phyloP scores from a whole-genome alignment of 331 rosid species.

The Malus hybrid region DNA sequence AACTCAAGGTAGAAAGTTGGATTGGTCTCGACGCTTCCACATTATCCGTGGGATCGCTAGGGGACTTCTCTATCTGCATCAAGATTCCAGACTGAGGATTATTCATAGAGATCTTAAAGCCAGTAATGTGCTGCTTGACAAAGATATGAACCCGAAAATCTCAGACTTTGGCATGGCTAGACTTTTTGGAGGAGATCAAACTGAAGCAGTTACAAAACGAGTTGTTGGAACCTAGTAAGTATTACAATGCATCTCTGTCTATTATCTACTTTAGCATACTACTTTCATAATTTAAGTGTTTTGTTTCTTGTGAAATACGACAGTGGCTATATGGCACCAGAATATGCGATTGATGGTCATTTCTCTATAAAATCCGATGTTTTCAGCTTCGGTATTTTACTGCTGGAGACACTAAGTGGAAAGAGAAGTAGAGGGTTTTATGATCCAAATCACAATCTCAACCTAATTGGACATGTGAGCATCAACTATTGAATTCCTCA shows the following conservation, averaged over 20 bases:
- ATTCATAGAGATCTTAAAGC: slow-evolving; percentile 34
- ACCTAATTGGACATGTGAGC: slow-evolving; percentile 34
- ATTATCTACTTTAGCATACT: background rate
- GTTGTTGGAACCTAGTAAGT: slow-evolving; percentile 31
- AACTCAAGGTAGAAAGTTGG: background rate
- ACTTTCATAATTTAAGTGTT: background rate
- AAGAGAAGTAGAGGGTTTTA: slow-evolving; percentile 22
- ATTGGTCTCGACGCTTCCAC: background rate
- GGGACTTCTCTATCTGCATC: slow-evolving; percentile 18
- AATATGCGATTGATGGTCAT: slow-evolving; percentile 23
- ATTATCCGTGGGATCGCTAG: slow-evolving; percentile 4
- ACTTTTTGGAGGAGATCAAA: slow-evolving; percentile 19
- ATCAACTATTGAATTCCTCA: background rate
- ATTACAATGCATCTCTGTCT: background rate
- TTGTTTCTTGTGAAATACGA: background rate
- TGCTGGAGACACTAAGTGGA: slow-evolving; percentile 33
- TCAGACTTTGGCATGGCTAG: slow-evolving; percentile 34
- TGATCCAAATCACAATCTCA: background rate
- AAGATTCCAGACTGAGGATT: slow-evolving; percentile 19
- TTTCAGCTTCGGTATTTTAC: slow-evolving; percentile 37
- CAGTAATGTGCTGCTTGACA: slow-evolving; percentile 26
- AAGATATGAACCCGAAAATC: slow-evolving; percentile 27
- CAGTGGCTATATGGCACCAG: slow-evolving; percentile 33
- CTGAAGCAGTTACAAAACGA: slow-evolving; percentile 21
- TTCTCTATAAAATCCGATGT: slow-evolving; percentile 35